A percentile compares a stretch with the other conserved stretches of the same genome.
These are phyloP conservation scores for Umbelopsis sp. DNA, from an alignment of 192 early-diverging fungal species.

Conservation along the genomic window DNA sequence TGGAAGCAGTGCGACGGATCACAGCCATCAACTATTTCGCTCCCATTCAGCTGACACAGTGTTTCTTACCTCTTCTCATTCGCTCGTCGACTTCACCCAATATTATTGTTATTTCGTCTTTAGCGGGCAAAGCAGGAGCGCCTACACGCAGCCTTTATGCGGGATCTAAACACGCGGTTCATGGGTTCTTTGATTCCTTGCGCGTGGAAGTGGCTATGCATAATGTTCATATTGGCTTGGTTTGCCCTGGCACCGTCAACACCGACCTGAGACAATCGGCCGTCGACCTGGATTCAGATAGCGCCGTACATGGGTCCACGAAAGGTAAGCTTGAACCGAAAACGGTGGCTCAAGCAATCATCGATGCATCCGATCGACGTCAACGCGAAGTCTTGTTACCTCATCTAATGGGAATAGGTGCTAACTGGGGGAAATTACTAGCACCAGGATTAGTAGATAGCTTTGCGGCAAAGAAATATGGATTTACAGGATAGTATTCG, in stretches of 20 bases:
- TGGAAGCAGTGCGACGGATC: constrained; percentile 44
- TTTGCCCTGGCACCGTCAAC: constrained; percentile 75
- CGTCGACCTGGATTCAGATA: constrained; percentile 49
- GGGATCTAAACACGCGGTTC: constrained; percentile 78
- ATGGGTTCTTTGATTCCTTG: constrained; percentile 80
- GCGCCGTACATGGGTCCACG: constrained; percentile 41
- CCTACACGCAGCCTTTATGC: constrained; percentile 80
- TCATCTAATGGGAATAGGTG: constrained; percentile 50
- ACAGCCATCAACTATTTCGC: constrained; percentile 63
- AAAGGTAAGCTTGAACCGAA: constrained; percentile 64
- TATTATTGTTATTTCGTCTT: constrained; percentile 75
- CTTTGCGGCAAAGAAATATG: constrained; percentile 75
- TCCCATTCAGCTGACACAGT: constrained; percentile 49
- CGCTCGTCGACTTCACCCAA: constrained; percentile 44
- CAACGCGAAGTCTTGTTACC: constrained; percentile 68
- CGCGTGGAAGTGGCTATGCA: constrained; percentile 70
- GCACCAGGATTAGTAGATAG: constrained; percentile 63
- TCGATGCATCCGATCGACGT: constrained; percentile 58
- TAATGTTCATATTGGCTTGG: constrained; percentile 66
- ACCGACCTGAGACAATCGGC: constrained; percentile 71
- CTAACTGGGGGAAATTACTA: constrained; percentile 49
- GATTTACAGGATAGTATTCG: constrained; percentile 18
- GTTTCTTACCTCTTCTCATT: constrained; percentile 58
- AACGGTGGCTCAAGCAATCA: constrained; percentile 62
- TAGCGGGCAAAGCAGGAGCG: constrained; percentile 71